Percentiles rank a stretch among this genome's conserved stretches.
Evolutionary conservation across 73 alveolate species (phyloP).

Genomic region (Stentor coeruleus): DNA sequence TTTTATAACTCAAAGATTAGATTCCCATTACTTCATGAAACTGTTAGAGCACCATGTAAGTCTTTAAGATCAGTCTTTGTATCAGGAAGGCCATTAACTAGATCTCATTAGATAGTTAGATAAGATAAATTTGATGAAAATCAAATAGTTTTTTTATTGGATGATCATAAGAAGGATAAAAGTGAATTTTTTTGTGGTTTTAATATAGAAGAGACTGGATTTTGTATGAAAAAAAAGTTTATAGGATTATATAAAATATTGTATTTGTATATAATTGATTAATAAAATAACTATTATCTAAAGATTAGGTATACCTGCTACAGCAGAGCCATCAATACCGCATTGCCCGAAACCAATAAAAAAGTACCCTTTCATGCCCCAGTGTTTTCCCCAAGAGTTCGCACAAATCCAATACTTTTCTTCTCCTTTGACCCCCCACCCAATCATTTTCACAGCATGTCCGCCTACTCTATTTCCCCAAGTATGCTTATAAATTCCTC

Average conservation of each 20-base stretch:
- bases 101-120: too few species aligned
- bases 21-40: conserved; percentile 48
- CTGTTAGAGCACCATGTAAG: conserved; percentile 52
- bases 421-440: conserved; percentile 75
- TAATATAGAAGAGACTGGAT: too few species aligned
- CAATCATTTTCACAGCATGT: conserved; percentile 76
- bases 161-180: too few species aligned
- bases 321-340: conserved; percentile 22
- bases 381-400: conserved; percentile 73
- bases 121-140: too few species aligned
- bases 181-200: too few species aligned
- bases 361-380: conserved; percentile 82
- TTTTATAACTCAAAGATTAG: conserved; percentile 28
- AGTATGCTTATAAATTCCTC: conserved; percentile 73
- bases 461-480: conserved; percentile 73
- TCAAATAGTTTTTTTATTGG: too few species aligned
- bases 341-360: conserved; percentile 21
- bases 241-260: too few species aligned
- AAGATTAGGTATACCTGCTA: not conserved
- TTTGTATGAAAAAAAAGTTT: too few species aligned
- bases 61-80: conserved; percentile 46
- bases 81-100: conserved; percentile 52
- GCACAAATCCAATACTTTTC: conserved; percentile 82
- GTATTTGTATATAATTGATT: too few species aligned
- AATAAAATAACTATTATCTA: too few species aligned